A percentile compares a stretch with the other conserved stretches of the same genome.
phyloP scores from a whole-genome alignment of 768 basidiomycete genomes.

The Tulasnella sp. region DNA sequence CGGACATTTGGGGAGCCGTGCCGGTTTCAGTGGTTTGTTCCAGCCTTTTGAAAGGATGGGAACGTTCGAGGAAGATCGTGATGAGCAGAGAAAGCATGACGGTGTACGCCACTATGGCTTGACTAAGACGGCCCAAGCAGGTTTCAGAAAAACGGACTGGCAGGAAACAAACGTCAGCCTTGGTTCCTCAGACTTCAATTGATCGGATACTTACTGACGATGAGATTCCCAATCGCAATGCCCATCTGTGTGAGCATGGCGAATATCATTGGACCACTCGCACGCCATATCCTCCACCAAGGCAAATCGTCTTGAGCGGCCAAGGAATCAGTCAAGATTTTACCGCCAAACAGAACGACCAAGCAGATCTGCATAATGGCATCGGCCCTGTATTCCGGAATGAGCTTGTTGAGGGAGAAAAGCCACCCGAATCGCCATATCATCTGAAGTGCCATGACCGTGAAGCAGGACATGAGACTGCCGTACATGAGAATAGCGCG shows the following conservation, averaged over 20 bases:
- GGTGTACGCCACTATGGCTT: constrained; percentile 49
- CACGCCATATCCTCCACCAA: constrained; percentile 34
- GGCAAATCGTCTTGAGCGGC: constrained; percentile 26
- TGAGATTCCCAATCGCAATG: constrained; percentile 44
- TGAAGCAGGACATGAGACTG: constrained; percentile 35
- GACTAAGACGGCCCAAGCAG: constrained; percentile 51
- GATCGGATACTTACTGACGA: constrained; percentile 38
- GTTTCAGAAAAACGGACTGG: constrained; percentile 61
- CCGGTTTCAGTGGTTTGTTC: neutral
- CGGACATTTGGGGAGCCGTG: neutral
- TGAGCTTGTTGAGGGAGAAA: constrained; percentile 26
- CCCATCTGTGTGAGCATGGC: constrained; percentile 42
- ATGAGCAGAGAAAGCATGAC: constrained; percentile 48
- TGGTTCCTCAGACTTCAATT: neutral
- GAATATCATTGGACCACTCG: constrained; percentile 39
- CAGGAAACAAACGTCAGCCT: constrained; percentile 6
- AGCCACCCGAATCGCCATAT: constrained; percentile 43
- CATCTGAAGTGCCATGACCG: constrained; percentile 46
- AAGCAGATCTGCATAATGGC: constrained; percentile 45
- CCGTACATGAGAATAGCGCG: constrained; percentile 43
- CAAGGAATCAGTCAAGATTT: constrained; percentile 42
- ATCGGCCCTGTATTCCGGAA: constrained; percentile 46
- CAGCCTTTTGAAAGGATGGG: neutral
- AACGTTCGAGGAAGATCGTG: constrained; percentile 24
- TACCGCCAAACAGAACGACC: constrained; percentile 49